phyloP scores from a whole-genome alignment of 2,329 filamentous ascomycete species.

The Botrytis byssoidea region DNA sequence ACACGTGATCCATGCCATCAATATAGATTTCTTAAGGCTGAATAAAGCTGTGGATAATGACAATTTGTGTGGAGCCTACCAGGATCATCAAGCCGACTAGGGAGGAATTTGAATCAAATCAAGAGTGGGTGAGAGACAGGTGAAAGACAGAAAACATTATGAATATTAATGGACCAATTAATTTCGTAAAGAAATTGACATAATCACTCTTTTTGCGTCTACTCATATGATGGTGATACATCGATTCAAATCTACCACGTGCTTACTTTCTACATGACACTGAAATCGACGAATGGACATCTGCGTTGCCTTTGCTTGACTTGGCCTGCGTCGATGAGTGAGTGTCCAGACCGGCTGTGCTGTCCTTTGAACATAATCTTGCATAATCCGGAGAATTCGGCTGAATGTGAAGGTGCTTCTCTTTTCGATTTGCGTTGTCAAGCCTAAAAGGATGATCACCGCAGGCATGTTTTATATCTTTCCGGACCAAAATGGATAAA shows the following conservation, averaged over 20 bases:
- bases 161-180: not conserved
- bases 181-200: not conserved
- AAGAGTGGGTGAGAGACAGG: not conserved
- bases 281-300: not conserved
- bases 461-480: conserved; percentile 8
- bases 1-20: conserved; percentile 1
- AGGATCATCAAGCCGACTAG: not conserved
- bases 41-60: conserved; percentile 7
- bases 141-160: not conserved
- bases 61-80: conserved; percentile 6
- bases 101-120: not conserved
- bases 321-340: not conserved
- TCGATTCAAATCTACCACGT: not conserved
- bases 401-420: not conserved
- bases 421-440: not conserved
- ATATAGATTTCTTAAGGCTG: not conserved
- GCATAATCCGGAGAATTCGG: conserved; percentile 16
- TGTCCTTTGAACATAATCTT: conserved; percentile 8
- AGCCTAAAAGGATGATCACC: conserved; percentile 3
- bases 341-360: not conserved
- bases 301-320: not conserved
- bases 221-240: not conserved
- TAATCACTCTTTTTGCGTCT: not conserved
- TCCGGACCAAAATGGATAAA: not conserved
- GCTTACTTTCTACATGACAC: not conserved